A percentile compares a stretch with the other conserved stretches of the same genome.
Evolutionary conservation across 768 basidiomycete genomes (phyloP).

Genomic region (Mycena leptocephala): DNA sequence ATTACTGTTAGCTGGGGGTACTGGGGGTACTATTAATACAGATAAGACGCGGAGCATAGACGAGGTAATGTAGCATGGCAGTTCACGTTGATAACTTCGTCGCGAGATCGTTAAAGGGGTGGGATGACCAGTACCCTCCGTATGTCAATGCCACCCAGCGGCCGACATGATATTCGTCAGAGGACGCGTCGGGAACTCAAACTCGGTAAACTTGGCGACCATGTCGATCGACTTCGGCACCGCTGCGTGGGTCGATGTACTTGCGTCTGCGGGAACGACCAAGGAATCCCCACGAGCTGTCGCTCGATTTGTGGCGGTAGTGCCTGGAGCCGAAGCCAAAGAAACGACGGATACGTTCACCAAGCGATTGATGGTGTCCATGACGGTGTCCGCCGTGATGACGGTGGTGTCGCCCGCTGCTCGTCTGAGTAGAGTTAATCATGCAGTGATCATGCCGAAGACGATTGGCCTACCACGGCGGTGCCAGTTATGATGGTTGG

Average conservation of each 20-base stretch:
- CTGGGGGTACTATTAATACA: conserved; percentile 6
- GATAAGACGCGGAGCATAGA: conserved; percentile 2
- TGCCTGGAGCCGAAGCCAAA: conserved; percentile 65
- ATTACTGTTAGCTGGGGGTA: background rate
- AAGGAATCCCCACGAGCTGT: conserved; percentile 70
- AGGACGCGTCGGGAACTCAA: conserved; percentile 37
- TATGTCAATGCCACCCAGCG: conserved; percentile 1
- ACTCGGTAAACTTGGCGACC: conserved; percentile 70
- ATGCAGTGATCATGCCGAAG: background rate
- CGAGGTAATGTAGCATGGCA: background rate
- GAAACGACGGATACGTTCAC: conserved; percentile 67
- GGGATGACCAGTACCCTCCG: background rate
- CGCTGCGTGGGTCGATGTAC: conserved; percentile 66
- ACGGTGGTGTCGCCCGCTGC: conserved; percentile 42
- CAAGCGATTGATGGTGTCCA: conserved; percentile 55
- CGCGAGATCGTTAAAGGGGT: too few species aligned
- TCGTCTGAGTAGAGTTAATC: conserved; percentile 41
- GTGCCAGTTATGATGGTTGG: conserved; percentile 31
- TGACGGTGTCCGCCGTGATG: conserved; percentile 30
- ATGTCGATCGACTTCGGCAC: conserved; percentile 68
- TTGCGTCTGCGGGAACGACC: conserved; percentile 65
- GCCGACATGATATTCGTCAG: background rate
- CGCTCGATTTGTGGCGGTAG: conserved; percentile 61
- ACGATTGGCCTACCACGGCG: conserved; percentile 24
- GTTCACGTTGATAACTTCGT: background rate